Evolutionary conservation across 2,329 filamentous ascomycete species (phyloP), one percentile per base, ranked within the genome.

Genomic region (Pseudopithomyces chartarum): DNA sequence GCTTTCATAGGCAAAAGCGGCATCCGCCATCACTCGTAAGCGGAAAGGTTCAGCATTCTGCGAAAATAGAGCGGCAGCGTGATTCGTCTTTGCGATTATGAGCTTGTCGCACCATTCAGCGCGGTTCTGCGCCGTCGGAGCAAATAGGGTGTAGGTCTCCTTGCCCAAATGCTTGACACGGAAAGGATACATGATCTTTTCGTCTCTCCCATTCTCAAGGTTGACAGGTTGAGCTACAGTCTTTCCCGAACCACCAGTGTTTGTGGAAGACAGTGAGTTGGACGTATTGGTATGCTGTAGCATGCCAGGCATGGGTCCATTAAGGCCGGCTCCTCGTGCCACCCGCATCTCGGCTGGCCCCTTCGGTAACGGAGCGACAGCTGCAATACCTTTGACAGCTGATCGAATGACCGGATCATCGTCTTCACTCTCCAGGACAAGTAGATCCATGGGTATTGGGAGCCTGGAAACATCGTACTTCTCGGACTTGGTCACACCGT

Each of bases 41-140:
- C 91, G 85, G 84, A 99, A 99, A 0, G 95, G 95, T 74, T 99
- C 95, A 0, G 95, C 94, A 71, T 98, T 96, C 70, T 99, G 95
- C 3, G 90, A 87, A 75, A 91, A 90, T 5, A 98, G 81, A 2
- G 93, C 91, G 50, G 92, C 89, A 20, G 95, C 95, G 73, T 99
- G 93, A 57, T 90, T 88, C 6, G 92, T 96, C 81, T 99, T 99
- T 32, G 95, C 95, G 75, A 96, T 90, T 44, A 96, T 89, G 66
- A 99, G 96, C 77, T 92, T 96, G 62, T 87, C 87, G 69, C 92
- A 96, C 96, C 96, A 99, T 47, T 96, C 91, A 59, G 87, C 83
- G 55, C 95, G 85, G 66, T 88, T 90, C 59, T 89, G 84, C 2
- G 88, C 85, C 1, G 87, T 89, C 6, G 89, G 85, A 0, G 94